Conservation (phyloP, 768 basidiomycete species). For the Amanita phalloides region DNA sequence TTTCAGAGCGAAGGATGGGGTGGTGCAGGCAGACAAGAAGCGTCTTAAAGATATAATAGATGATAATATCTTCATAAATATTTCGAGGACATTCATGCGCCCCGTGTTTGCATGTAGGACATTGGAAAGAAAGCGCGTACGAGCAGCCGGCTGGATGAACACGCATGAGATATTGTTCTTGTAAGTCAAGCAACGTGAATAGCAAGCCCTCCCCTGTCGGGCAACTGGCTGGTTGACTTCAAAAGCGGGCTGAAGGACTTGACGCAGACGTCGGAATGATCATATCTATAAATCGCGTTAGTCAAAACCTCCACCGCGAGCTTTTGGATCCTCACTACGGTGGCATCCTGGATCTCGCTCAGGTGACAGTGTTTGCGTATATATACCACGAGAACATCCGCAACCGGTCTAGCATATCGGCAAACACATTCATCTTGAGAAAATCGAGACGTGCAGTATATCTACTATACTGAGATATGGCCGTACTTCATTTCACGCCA, state of each 20-base stretch:
- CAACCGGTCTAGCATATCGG: slow-evolving; percentile 51
- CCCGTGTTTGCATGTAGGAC: no score
- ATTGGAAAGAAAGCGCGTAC: no score
- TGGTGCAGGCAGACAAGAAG: slow-evolving; percentile 37
- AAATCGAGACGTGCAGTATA: neutral
- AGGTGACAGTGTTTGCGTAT: slow-evolving; percentile 52
- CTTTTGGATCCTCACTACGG: slow-evolving; percentile 31
- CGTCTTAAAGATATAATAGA: slow-evolving; percentile 38
- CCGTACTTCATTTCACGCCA: slow-evolving; percentile 26
- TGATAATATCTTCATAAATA: no score
- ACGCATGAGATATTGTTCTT: slow-evolving; percentile 40
- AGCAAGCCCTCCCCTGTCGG: slow-evolving; percentile 26
- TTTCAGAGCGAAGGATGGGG: slow-evolving; percentile 31
- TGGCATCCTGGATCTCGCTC: slow-evolving; percentile 39
- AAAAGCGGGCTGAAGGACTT: slow-evolving; percentile 57
- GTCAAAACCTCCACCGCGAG: neutral
- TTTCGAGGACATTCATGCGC: no score
- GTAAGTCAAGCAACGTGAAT: slow-evolving; percentile 51
- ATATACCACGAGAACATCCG: slow-evolving; percentile 61
- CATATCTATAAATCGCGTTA: slow-evolving; percentile 31
- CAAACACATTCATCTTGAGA: neutral
- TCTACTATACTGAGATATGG: slow-evolving; percentile 70
- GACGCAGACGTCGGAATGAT: slow-evolving; percentile 62
- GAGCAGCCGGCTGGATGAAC: no score
- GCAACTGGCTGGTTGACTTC: slow-evolving; percentile 24